phyloP scores from a whole-genome alignment of 345 rosid species.

The Theobroma cacao region DNA sequence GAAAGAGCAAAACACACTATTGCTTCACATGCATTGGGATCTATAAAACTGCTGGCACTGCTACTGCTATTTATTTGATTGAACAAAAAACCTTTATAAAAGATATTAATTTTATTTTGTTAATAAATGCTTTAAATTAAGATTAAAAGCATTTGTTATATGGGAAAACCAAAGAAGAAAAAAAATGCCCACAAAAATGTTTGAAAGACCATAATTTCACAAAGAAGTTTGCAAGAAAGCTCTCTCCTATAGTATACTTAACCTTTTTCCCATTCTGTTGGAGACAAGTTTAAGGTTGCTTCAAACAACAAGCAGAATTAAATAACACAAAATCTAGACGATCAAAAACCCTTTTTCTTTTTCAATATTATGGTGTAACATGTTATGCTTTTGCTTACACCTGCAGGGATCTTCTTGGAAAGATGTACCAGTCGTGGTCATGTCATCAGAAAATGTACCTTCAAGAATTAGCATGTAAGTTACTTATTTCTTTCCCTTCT shows the following conservation, averaged over 20 bases:
- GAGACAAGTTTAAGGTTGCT: neutral
- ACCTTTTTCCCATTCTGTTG: neutral
- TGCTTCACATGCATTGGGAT: neutral
- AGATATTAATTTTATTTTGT: too few species aligned
- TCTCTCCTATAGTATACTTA: neutral
- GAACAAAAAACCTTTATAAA: too few species aligned
- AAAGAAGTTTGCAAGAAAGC: neutral
- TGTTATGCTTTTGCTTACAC: neutral
- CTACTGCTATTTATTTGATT: too few species aligned
- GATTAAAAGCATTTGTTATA: too few species aligned
- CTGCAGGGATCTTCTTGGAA: constrained; percentile 59
- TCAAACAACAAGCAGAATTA: neutral
- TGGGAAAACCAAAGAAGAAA: too few species aligned
- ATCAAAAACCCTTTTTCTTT: neutral
- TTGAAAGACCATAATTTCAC: too few species aligned
- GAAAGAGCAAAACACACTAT: neutral
- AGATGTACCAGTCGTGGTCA: constrained; percentile 76
- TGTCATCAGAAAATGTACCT: constrained; percentile 91
- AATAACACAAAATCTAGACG: neutral
- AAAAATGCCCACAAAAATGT: too few species aligned
- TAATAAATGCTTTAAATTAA: too few species aligned
- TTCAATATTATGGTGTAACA: neutral
- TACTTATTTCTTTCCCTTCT: neutral
- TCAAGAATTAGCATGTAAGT: constrained; percentile 57
- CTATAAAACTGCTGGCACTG: too few species aligned